Percentiles rank a stretch among this genome's conserved stretches.
phyloP scores from a whole-genome alignment of 192 early-diverging fungal species.

The Gaertneriomyces semiglobifer region DNA sequence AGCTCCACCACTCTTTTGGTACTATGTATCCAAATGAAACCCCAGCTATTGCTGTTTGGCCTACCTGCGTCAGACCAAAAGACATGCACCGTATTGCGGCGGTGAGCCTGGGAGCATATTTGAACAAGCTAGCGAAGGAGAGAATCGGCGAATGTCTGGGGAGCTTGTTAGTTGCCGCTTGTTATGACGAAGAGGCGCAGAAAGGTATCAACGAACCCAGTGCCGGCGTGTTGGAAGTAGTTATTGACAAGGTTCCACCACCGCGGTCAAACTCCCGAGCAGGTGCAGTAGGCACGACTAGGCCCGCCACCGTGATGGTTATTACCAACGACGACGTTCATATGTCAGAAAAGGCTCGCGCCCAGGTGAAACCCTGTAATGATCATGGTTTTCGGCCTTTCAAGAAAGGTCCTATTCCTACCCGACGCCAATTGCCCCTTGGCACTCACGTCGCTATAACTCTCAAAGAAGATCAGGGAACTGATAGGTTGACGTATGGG shows the following conservation, averaged over 20 bases:
- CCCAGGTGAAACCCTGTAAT: background rate
- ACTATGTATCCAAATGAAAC: slow-evolving; percentile 37
- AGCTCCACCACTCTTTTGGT: slow-evolving; percentile 29
- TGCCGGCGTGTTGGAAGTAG: background rate
- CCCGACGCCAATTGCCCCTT: slow-evolving; percentile 7
- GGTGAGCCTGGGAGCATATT: slow-evolving; percentile 23
- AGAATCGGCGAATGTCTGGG: slow-evolving; percentile 30
- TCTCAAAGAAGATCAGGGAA: slow-evolving; percentile 43
- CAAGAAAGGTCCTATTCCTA: slow-evolving; percentile 2
- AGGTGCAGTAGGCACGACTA: background rate
- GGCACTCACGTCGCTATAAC: slow-evolving; percentile 30
- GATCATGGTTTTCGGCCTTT: too few relatives aligned
- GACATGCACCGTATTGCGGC: too few relatives aligned
- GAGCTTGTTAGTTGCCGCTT: slow-evolving; percentile 19
- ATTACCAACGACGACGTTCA: background rate
- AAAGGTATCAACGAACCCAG: slow-evolving; percentile 12
- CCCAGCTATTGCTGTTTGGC: slow-evolving; percentile 10
- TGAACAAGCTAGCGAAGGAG: slow-evolving; percentile 13
- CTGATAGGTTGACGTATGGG: slow-evolving; percentile 30
- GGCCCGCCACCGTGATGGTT: slow-evolving; percentile 2
- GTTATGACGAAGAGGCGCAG: slow-evolving; percentile 21
- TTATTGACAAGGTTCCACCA: background rate
- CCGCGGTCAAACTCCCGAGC: background rate
- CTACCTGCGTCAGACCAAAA: too few relatives aligned
- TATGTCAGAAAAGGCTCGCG: background rate